A percentile compares a stretch with the other conserved stretches of the same genome.
phyloP scores from a whole-genome alignment of 345 rosid genomes.

The Conringia planisiliqua region DNA sequence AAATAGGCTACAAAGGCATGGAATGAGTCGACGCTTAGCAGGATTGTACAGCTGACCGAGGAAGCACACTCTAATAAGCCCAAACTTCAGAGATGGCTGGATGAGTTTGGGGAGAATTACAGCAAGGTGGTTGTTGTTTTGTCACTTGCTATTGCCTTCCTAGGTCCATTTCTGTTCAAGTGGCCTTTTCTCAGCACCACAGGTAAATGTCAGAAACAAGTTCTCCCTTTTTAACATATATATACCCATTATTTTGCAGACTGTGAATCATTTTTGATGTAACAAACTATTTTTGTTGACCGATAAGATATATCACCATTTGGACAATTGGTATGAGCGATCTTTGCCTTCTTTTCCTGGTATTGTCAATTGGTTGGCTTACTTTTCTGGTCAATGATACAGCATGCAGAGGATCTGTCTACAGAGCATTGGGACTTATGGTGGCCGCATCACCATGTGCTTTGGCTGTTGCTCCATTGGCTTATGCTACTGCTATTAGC shows the following conservation, averaged over 20 bases:
- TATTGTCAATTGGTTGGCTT: neutral
- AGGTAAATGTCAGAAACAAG: conserved; percentile 49
- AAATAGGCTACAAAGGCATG: conserved; percentile 76
- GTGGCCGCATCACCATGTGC: conserved; percentile 99
- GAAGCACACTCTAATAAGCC: conserved; percentile 90
- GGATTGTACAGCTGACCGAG: conserved; percentile 90
- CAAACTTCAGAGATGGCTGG: conserved; percentile 95
- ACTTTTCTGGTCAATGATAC: conserved; percentile 24
- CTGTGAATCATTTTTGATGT: neutral
- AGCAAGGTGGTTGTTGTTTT: conserved; percentile 87
- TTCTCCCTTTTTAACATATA: neutral
- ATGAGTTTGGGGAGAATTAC: conserved; percentile 91
- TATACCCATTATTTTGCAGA: neutral
- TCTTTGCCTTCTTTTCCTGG: neutral
- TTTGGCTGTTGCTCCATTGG: conserved; percentile 96
- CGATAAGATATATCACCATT: neutral
- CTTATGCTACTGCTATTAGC: conserved; percentile 96
- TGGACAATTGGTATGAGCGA: neutral
- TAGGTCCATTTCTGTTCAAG: conserved; percentile 87
- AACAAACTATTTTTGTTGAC: conserved; percentile 1
- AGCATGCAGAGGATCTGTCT: conserved; percentile 93
- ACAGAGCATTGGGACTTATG: conserved; percentile 94
- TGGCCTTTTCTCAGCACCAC: conserved; percentile 87
- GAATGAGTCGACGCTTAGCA: conserved; percentile 86
- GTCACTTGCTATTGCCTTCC: conserved; percentile 69